These are phyloP conservation scores for Dovyalis caffra DNA, from an alignment of 345 rosid genomes.

Conservation along the genomic window DNA sequence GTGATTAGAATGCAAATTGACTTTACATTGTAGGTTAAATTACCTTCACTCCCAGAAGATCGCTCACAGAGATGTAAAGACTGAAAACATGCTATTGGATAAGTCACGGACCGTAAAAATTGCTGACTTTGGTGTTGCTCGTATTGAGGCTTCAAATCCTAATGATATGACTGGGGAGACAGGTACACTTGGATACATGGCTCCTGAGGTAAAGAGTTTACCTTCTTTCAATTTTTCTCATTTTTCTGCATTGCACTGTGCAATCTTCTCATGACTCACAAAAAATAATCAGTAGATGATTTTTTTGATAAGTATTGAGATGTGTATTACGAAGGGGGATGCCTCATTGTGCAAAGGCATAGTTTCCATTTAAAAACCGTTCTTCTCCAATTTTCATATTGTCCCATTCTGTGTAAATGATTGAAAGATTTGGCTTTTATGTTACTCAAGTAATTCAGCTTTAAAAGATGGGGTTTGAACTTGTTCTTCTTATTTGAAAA, in stretches of 20 bases:
- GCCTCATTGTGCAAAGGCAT: neutral
- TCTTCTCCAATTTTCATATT: neutral
- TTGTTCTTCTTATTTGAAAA: neutral
- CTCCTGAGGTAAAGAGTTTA: slow-evolving; percentile 79
- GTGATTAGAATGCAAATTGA: neutral
- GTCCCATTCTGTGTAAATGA: neutral
- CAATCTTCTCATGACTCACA: neutral
- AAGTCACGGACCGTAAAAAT: slow-evolving; percentile 78
- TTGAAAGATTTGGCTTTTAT: neutral
- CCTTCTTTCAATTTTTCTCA: neutral
- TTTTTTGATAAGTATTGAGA: neutral
- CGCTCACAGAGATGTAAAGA: slow-evolving; percentile 98
- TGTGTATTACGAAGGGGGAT: neutral
- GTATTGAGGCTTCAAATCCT: slow-evolving; percentile 98
- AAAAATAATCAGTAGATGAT: neutral
- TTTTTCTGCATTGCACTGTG: neutral
- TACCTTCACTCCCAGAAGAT: slow-evolving; percentile 96
- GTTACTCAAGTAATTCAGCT: neutral
- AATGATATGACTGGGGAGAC: slow-evolving; percentile 99
- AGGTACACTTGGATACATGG: slow-evolving; percentile 99
- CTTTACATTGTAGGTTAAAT: slow-evolving; percentile 62
- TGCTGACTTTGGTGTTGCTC: slow-evolving; percentile 98
- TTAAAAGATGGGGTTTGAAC: neutral
- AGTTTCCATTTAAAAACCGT: neutral
- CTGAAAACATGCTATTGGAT: slow-evolving; percentile 97